Conservation (phyloP, 2,329 filamentous ascomycete genomes). For the Sarocladium oryzae region DNA sequence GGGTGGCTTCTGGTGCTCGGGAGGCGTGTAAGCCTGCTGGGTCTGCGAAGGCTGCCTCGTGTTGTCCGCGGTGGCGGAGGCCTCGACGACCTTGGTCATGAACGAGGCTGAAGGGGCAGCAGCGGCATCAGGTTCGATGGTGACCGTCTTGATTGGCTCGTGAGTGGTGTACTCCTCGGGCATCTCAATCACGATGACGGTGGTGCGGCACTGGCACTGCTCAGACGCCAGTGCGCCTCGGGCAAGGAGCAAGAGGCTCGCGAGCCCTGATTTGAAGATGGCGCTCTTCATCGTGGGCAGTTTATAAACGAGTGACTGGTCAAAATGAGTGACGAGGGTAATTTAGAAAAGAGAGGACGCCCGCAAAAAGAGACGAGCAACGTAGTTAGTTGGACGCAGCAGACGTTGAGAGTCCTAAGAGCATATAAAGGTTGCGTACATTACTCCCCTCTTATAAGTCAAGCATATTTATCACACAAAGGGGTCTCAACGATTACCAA, state of each 20-base stretch:
- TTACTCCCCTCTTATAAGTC: neutral
- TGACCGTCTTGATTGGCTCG: neutral
- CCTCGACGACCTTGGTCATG: neutral
- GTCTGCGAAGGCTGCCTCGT: neutral
- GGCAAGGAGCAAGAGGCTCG: neutral
- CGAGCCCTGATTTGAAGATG: neutral
- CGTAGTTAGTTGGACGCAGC: neutral
- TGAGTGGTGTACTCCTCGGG: neutral
- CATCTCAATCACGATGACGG: constrained; percentile 3
- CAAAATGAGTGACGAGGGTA: neutral
- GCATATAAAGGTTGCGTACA: neutral
- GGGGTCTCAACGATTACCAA: no score
- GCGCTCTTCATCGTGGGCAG: neutral
- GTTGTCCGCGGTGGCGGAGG: neutral
- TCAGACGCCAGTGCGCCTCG: neutral
- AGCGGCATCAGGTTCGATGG: neutral
- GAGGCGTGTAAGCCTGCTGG: neutral
- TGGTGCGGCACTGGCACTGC: constrained; percentile 3
- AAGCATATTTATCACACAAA: no score
- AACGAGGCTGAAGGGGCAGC: neutral
- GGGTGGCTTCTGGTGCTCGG: neutral
- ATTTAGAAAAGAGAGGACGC: neutral
- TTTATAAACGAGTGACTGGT: neutral
- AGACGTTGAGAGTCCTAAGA: neutral
- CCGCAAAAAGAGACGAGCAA: neutral